phyloP scores from a whole-genome alignment of 148 eudicot genomes.

The Beta vulgaris region DNA sequence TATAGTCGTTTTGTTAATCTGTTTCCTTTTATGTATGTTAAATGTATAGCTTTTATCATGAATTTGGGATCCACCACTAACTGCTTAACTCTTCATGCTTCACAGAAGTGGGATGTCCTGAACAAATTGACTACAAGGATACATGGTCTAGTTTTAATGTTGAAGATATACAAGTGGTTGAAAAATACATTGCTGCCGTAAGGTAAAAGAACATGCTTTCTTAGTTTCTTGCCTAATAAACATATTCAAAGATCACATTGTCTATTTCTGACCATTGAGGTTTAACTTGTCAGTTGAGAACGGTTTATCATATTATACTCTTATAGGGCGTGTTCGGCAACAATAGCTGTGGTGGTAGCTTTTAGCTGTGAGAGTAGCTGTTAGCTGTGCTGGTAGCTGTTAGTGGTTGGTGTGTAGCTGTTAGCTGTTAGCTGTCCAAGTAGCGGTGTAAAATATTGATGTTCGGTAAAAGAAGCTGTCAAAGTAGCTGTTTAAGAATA shows the following conservation, averaged over 20 bases:
- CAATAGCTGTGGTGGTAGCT: too few species aligned
- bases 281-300: not conserved
- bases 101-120: slow-evolving; percentile 54
- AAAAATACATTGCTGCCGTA: slow-evolving; percentile 35
- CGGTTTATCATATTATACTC: not conserved
- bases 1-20: not conserved
- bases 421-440: too few species aligned
- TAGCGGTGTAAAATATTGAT: too few species aligned
- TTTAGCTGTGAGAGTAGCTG: too few species aligned
- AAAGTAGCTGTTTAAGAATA: too few species aligned
- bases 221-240: not conserved
- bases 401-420: too few species aligned
- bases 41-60: not conserved
- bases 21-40: not conserved
- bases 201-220: slow-evolving; percentile 57
- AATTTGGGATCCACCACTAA: not conserved
- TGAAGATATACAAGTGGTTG: slow-evolving; percentile 48
- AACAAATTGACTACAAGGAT: slow-evolving; percentile 40
- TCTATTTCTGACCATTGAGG: not conserved
- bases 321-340: too few species aligned
- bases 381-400: too few species aligned
- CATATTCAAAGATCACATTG: too few species aligned
- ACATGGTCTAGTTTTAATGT: slow-evolving; percentile 62
- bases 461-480: too few species aligned
- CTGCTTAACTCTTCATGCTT: not conserved